Conservation (phyloP, 164 flowering plant genomes). For the Santalum album region DNA sequence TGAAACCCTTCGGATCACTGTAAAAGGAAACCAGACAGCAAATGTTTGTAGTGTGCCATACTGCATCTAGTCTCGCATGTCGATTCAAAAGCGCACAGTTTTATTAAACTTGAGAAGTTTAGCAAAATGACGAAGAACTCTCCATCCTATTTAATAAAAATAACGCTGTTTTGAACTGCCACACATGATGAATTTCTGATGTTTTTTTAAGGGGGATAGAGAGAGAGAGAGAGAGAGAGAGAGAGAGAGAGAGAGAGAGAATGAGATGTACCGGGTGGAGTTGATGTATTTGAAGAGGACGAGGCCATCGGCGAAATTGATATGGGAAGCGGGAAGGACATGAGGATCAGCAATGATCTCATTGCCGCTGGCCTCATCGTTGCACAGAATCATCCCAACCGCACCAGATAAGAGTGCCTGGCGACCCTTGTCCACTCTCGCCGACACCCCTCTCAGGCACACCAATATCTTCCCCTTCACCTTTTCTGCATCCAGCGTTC, state of each 20-base stretch:
- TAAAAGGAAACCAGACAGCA: too few species aligned
- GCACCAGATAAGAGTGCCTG: conserved; percentile 39
- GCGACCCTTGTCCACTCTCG: conserved; percentile 36
- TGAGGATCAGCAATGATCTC: conserved; percentile 36
- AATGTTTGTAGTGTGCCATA: too few species aligned
- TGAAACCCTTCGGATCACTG: conserved; percentile 32
- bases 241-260: neutral
- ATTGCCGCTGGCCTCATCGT: conserved; percentile 26
- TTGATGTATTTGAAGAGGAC: conserved; percentile 35
- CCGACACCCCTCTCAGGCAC: conserved; percentile 40
- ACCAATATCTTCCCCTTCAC: conserved; percentile 54
- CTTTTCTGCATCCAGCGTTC: conserved; percentile 39
- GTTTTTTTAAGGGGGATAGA: too few species aligned
- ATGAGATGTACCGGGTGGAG: conserved; percentile 28
- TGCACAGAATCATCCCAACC: conserved; percentile 48
- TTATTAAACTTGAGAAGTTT: too few species aligned
- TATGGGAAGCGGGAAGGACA: conserved; percentile 40
- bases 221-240: neutral
- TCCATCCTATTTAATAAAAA: too few species aligned
- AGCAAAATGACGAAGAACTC: too few species aligned
- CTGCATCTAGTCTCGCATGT: too few species aligned
- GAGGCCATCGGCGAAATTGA: conserved; percentile 30
- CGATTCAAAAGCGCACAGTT: too few species aligned
- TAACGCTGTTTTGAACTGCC: too few species aligned
- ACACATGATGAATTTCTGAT: too few species aligned